Evolutionary conservation across 129 eudicot genomes (phyloP), one percentile per base, ranked within the genome.

Genomic region (Mikania micrantha): DNA sequence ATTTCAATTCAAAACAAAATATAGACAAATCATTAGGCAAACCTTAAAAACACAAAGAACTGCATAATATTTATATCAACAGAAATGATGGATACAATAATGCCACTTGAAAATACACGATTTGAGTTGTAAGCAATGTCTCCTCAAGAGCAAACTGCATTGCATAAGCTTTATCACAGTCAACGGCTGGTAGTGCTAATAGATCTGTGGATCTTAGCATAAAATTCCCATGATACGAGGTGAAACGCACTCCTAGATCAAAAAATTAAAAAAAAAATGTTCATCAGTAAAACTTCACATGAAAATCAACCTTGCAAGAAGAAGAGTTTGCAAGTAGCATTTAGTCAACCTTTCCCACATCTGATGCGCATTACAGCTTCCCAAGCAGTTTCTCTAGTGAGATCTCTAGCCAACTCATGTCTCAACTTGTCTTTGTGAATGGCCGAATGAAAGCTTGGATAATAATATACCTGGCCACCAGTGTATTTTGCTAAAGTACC

Each of bases 331-430:
- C 22, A 39, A 47, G 61, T 32, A 64, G 39, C 20, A 39, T 22
- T 12, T 41, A 40, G 32, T 9, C 48, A 28, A 89, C 99, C 99
- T 85, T 87, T 94, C 69, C 99, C 99, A 61, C 99, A 94, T 94
- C 99, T 75, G 64, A 94, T 81, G 63, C 99, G 93, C 99, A 94
- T 84, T 15, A 94, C 99, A 64, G 99, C 93, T 82, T 94, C 99
- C 99, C 99, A 94, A 3, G 99, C 99, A 66, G 97, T 94, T 80
- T 94, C 97, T 72, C 99, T 89, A 16, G 95, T 87, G 40, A 94
- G 99, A 74, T 94, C 99, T 79, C 99, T 77, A 48, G 90, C 74
- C 66, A 94, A 74, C 80, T 94, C 99, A 72, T 94, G 92, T 65
- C 82, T 87, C 76, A 94, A 82, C 68, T 82, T 94, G 73, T 94